Evolutionary conservation across 169 alveolate genomes (phyloP).

Genomic region (Amoebophrya sp.): DNA sequence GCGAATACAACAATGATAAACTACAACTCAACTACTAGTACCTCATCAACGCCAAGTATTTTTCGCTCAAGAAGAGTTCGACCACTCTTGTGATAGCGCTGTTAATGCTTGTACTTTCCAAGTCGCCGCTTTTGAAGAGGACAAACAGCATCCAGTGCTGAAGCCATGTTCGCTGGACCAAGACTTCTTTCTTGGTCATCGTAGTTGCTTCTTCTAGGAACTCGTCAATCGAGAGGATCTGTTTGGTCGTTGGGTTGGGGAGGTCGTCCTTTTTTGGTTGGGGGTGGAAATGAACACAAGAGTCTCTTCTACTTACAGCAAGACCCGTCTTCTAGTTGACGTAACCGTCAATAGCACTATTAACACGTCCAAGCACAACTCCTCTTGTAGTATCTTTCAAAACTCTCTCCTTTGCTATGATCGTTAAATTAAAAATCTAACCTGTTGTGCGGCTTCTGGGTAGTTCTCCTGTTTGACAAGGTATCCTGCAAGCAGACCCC

Average conservation of each 20-base stretch:
- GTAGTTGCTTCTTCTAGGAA: background rate
- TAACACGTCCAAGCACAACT: no score
- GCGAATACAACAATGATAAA: no score
- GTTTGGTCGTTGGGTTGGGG: background rate
- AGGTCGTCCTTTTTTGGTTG: background rate
- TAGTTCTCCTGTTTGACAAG: background rate
- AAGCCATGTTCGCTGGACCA: background rate
- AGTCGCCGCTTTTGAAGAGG: background rate
- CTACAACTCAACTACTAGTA: no score
- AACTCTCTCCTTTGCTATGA: no score
- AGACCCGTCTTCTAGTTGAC: no score
- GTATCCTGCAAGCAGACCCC: slow-evolving; percentile 4
- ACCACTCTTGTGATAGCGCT: background rate
- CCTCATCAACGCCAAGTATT: background rate
- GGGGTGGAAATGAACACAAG: background rate
- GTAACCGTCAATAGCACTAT: no score
- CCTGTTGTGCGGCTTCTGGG: background rate
- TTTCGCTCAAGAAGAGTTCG: background rate
- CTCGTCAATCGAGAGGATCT: background rate
- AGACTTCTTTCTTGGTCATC: background rate
- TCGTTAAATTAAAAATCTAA: no score
- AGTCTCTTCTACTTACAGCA: no score
- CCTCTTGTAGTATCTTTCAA: no score
- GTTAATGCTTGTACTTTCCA: background rate
- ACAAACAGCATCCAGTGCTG: slow-evolving; percentile 24